These are phyloP conservation scores for Mycena galericulata DNA, from an alignment of 768 basidiomycete genomes.

Conservation along the genomic window DNA sequence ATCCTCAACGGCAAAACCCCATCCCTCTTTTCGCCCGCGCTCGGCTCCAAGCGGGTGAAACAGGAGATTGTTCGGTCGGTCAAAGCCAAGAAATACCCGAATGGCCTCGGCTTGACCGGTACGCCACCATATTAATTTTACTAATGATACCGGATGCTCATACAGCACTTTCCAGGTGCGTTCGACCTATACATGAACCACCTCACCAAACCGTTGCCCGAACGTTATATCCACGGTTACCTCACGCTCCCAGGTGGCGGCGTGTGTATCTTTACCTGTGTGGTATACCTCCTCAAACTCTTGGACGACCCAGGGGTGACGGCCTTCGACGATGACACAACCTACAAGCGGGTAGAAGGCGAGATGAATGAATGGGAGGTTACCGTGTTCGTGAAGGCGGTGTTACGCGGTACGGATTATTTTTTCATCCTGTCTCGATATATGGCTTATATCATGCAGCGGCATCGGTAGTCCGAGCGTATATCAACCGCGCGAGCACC, in stretches of 20 bases:
- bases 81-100: neutral
- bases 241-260: conserved; percentile 18
- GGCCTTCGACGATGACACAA: conserved; percentile 14
- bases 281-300: no score
- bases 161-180: neutral
- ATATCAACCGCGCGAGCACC: no score
- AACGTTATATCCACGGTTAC: conserved; percentile 35
- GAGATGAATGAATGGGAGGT: conserved; percentile 23
- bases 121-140: neutral
- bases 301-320: conserved; percentile 21
- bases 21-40: conserved; percentile 2
- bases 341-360: conserved; percentile 15
- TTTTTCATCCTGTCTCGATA: neutral
- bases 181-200: conserved; percentile 36
- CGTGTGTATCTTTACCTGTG: conserved; percentile 39
- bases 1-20: neutral
- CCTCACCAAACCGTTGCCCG: conserved; percentile 42
- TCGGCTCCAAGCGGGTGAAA: conserved; percentile 1
- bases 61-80: conserved; percentile 13
- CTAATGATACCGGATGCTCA: no score
- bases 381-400: neutral
- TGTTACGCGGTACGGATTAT: conserved; percentile 5
- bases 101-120: neutral
- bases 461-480: conserved; percentile 1
- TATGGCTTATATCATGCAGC: neutral